phyloP scores from a whole-genome alignment of 1,284 basidiomycete genomes.

The Naganishia albida region DNA sequence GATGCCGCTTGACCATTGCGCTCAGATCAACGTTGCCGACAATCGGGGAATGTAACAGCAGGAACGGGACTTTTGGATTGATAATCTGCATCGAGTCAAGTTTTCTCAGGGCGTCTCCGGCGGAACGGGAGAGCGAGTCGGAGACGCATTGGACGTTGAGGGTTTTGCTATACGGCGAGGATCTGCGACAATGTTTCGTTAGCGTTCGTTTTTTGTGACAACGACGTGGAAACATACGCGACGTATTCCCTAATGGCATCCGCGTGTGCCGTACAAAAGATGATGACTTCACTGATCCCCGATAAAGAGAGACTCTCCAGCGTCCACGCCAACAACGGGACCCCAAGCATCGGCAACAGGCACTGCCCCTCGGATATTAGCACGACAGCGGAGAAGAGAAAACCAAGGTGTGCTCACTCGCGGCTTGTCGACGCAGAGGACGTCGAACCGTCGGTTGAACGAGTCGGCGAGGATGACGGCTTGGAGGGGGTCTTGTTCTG shows the following conservation, averaged over 20 bases:
- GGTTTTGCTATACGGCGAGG: conserved; percentile 59
- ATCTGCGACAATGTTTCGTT: conserved; percentile 32
- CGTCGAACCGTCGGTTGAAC: conserved; percentile 88
- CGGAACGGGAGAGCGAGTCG: conserved; percentile 83
- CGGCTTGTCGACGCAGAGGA: conserved; percentile 78
- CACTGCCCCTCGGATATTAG: conserved; percentile 60
- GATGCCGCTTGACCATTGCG: conserved; percentile 83
- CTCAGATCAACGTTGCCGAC: conserved; percentile 91
- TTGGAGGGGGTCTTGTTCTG: conserved; percentile 77
- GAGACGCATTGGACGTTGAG: conserved; percentile 85
- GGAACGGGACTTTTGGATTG: conserved; percentile 75
- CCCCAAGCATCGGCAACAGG: conserved; percentile 89
- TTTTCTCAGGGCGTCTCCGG: conserved; percentile 94
- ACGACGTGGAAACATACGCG: conserved; percentile 40
- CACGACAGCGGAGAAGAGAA: background rate
- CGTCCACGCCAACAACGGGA: conserved; percentile 91
- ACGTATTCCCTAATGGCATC: conserved; percentile 78
- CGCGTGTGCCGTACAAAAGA: conserved; percentile 84
- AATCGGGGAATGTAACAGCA: conserved; percentile 90
- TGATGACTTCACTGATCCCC: conserved; percentile 92
- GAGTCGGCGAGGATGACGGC: conserved; percentile 93
- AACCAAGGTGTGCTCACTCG: too few species aligned
- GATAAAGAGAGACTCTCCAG: conserved; percentile 89
- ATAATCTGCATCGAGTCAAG: conserved; percentile 92
- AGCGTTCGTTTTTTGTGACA: background rate